These are phyloP conservation scores for Aspergillus sp. DNA, from an alignment of 2,329 filamentous ascomycete genomes.

Conservation along the genomic window DNA sequence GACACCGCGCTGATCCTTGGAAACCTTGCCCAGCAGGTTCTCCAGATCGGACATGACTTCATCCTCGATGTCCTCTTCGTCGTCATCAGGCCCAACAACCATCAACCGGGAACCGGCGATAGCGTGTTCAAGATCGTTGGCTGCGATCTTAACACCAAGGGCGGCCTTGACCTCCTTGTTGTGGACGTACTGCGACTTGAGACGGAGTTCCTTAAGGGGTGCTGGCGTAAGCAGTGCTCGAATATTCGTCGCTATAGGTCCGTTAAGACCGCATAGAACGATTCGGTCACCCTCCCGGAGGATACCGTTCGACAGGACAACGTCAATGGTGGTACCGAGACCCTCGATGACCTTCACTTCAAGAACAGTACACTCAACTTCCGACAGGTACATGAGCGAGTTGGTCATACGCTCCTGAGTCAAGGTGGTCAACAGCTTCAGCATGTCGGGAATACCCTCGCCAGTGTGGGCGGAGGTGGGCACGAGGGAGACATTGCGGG, in stretches of 20 bases:
- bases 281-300: constrained; percentile 91
- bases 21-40: constrained; percentile 84
- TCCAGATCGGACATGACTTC: constrained; percentile 95
- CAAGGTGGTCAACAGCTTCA: constrained; percentile 88
- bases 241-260: constrained; percentile 91
- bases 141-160: constrained; percentile 97
- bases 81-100: constrained; percentile 90
- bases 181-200: constrained; percentile 96
- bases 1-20: constrained; percentile 89
- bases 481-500: constrained; percentile 88
- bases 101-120: constrained; percentile 94
- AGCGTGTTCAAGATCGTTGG: constrained; percentile 89
- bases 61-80: constrained; percentile 94
- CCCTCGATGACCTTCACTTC: constrained; percentile 99
- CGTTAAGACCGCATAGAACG: constrained; percentile 94
- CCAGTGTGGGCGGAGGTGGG: constrained; percentile 98
- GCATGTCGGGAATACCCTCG: constrained; percentile 97
- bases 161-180: constrained; percentile 99
- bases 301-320: constrained; percentile 93
- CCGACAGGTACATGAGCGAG: constrained; percentile 95
- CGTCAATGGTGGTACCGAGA: constrained; percentile 97
- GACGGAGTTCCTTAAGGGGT: constrained; percentile 85
- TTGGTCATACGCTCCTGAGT: constrained; percentile 98
- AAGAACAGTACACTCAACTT: constrained; percentile 95
- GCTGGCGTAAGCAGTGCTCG: constrained; percentile 90